These are phyloP conservation scores for Cytospora paraplurivora DNA, from an alignment of 2,329 filamentous ascomycete genomes.

Conservation along the genomic window DNA sequence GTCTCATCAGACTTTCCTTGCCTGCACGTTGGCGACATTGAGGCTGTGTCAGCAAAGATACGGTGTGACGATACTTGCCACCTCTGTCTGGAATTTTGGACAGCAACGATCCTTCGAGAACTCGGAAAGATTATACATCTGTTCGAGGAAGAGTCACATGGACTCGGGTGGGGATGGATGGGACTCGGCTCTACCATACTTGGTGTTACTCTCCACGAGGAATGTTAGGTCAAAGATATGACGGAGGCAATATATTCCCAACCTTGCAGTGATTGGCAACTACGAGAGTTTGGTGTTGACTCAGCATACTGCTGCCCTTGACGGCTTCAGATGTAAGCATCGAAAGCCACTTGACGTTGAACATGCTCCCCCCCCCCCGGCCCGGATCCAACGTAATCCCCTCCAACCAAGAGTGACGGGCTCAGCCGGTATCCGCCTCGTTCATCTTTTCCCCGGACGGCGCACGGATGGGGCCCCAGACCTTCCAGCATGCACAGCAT, in stretches of 20 bases:
- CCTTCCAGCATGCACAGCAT: too few species aligned
- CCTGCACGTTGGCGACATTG: not conserved
- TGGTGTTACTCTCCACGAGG: not conserved
- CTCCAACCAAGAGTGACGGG: constrained; percentile 10
- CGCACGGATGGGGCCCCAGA: constrained; percentile 25
- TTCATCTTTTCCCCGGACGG: constrained; percentile 3
- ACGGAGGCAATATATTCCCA: not conserved
- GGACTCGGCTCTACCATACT: not conserved
- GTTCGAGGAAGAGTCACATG: constrained; percentile 16
- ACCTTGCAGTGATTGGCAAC: not conserved
- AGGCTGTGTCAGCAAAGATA: not conserved
- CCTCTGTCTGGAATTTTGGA: constrained; percentile 5
- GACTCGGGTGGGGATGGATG: constrained; percentile 7
- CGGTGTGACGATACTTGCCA: constrained; percentile 15
- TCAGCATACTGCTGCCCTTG: not conserved
- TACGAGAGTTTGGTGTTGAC: constrained; percentile 1
- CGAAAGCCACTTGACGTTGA: not conserved
- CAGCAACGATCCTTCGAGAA: not conserved
- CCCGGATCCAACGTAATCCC: not conserved
- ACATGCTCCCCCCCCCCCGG: not conserved
- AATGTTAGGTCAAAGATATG: constrained; percentile 1
- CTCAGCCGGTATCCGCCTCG: constrained; percentile 16
- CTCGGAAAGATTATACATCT: not conserved
- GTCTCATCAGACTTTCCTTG: not conserved
- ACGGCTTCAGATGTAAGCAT: not conserved